These are phyloP conservation scores for Hypoxylon subgilvum DNA, from an alignment of 495 filamentous ascomycete species.

Conservation along the genomic window DNA sequence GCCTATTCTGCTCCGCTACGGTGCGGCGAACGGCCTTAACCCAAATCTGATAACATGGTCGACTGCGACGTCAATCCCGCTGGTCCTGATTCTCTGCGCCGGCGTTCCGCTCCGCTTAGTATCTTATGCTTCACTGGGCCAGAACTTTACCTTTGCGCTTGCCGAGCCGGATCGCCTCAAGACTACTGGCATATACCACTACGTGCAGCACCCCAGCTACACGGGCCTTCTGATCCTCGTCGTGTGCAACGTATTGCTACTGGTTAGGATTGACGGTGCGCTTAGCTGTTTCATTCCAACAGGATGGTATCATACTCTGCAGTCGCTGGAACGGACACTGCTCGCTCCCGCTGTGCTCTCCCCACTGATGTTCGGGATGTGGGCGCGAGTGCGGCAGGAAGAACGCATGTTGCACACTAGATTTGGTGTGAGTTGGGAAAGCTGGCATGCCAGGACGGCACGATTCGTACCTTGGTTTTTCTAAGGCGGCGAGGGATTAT, in stretches of 20 bases:
- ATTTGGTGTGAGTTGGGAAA: slow-evolving; percentile 54
- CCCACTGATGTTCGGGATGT: slow-evolving; percentile 2
- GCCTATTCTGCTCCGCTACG: slow-evolving; percentile 22
- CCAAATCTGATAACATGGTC: slow-evolving; percentile 44
- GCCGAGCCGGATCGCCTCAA: slow-evolving; percentile 50
- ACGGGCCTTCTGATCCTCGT: slow-evolving; percentile 38
- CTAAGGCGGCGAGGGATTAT: slow-evolving; percentile 2
- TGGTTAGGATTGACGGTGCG: slow-evolving; percentile 34
- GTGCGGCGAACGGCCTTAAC: slow-evolving; percentile 38
- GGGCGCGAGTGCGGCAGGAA: slow-evolving; percentile 45
- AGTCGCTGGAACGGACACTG: slow-evolving; percentile 13
- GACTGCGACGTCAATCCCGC: slow-evolving; percentile 21
- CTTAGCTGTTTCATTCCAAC: slow-evolving; percentile 46
- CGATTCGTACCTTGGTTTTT: slow-evolving; percentile 42
- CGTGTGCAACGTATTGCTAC: slow-evolving; percentile 24
- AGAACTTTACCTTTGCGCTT: slow-evolving; percentile 57
- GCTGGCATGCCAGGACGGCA: slow-evolving; percentile 46
- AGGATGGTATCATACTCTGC: slow-evolving; percentile 33
- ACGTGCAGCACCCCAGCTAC: slow-evolving; percentile 59
- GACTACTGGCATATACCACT: slow-evolving; percentile 52
- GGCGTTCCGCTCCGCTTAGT: slow-evolving; percentile 45
- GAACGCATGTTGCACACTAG: slow-evolving; percentile 49
- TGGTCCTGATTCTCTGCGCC: slow-evolving; percentile 40
- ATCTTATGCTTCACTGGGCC: slow-evolving; percentile 49
- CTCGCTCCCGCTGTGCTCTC: slow-evolving; percentile 8